phyloP scores from a whole-genome alignment of 139 green algal genomes.

The Yamagishiella unicocca region DNA sequence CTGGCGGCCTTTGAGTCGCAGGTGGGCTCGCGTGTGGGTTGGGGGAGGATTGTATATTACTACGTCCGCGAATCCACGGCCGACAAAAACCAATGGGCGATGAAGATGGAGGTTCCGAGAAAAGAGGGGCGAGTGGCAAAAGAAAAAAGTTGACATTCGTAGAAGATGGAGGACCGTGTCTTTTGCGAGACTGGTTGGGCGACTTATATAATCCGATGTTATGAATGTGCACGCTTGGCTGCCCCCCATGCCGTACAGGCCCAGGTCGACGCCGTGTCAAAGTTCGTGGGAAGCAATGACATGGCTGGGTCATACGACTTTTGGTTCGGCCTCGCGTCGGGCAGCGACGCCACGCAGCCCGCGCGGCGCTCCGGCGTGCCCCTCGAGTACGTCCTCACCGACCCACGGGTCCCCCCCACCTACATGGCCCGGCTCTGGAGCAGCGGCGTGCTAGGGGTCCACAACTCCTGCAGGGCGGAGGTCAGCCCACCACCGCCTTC shows the following conservation, averaged over 20 bases:
- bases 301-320: neutral
- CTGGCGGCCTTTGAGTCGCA: slow-evolving; percentile 23
- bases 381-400: slow-evolving; percentile 12
- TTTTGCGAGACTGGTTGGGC: too few species aligned
- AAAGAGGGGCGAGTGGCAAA: too few species aligned
- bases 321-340: slow-evolving; percentile 14
- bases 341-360: neutral
- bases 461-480: neutral
- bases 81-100: too few species aligned
- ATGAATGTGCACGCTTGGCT: too few species aligned
- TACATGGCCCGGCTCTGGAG: neutral
- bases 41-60: neutral
- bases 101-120: too few species aligned
- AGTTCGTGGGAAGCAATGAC: neutral
- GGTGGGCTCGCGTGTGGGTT: neutral
- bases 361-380: neutral
- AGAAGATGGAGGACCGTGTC: too few species aligned
- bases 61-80: too few species aligned
- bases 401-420: neutral
- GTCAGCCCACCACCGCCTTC: neutral
- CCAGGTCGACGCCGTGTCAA: neutral
- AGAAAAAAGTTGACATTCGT: too few species aligned
- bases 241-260: too few species aligned
- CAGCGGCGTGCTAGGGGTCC: neutral
- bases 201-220: too few species aligned